Percentiles rank a stretch among this genome's conserved stretches.
Conservation (phyloP, 1,284 basidiomycete species). For the Tilletiopsis washingtonensis region DNA sequence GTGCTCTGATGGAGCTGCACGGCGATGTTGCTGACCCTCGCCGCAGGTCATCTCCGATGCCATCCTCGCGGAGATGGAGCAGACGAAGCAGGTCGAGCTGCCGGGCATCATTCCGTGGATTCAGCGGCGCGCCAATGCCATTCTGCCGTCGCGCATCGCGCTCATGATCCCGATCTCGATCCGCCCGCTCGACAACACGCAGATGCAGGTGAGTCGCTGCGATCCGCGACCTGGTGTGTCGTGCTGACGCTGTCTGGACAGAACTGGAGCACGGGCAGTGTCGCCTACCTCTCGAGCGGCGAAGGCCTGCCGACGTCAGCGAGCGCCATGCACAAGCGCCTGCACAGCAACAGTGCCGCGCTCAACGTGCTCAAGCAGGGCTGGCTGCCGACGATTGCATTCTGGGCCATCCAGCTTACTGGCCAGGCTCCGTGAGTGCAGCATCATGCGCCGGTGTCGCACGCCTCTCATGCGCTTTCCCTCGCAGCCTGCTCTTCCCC, state of each 20-base stretch:
- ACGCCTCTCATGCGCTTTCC: background rate
- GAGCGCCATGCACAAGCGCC: constrained; percentile 20
- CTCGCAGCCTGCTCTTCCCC: constrained; percentile 5
- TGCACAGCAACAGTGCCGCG: constrained; percentile 26
- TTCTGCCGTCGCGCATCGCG: constrained; percentile 26
- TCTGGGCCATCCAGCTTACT: constrained; percentile 23
- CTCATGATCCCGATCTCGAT: constrained; percentile 42
- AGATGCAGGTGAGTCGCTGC: too few species aligned
- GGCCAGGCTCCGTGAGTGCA: constrained; percentile 23
- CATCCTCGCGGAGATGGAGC: constrained; percentile 27
- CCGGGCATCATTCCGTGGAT: constrained; percentile 13
- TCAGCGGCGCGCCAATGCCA: constrained; percentile 13
- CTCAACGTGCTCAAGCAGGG: constrained; percentile 36
- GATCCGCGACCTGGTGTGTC: too few species aligned
- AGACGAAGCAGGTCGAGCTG: constrained; percentile 2
- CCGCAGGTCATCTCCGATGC: constrained; percentile 29
- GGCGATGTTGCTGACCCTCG: background rate
- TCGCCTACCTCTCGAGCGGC: constrained; percentile 22
- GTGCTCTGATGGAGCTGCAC: background rate
- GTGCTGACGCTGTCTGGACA: too few species aligned
- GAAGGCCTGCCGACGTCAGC: constrained; percentile 11
- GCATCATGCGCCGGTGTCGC: background rate
- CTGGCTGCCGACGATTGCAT: constrained; percentile 26
- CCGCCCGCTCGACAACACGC: constrained; percentile 34
- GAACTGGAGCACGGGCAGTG: constrained; percentile 39